Base-by-base conservation (phyloP, 331 rosid species). In the Malus hybrid region DNA sequence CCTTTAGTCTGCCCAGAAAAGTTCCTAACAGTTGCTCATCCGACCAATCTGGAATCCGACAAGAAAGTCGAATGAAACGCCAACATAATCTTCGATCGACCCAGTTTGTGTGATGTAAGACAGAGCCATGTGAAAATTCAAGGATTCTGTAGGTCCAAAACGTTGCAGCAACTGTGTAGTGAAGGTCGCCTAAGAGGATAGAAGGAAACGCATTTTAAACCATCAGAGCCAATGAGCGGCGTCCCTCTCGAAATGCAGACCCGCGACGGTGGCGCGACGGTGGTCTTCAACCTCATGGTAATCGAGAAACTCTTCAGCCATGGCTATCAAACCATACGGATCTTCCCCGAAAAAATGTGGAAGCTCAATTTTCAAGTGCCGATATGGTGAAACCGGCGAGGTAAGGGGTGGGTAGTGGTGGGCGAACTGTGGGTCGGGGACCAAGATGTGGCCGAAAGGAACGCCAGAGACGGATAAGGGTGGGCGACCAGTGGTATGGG, bases 81-180 rank as follows among this genome's bases (percentile, higher is more conserved):
- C 2, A 0, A 54, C 60, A 6, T 54, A 18, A 6, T 18, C 60
- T 10, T 54, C 60, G 0, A 54, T 1, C 0, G 11, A 5, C 10
- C 24, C 24, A 0, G 24, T 54, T 16, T 54, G 24, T 4, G 60
- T 6, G 0, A 54, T 54, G 4, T 54, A 2, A 18, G 11, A 19
- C 1, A 54, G 4, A 7, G 20, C 24, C 20, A 54, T 18, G 60
- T 16, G n/a, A 16, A 54, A 50, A 6, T 50, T 15, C 1, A 50
- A 15, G 6, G n/a, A 50, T 1, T 50, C 0, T 12, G 2, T 2
- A 50, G 1, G 56, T 2, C 56, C 56, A 50, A 50, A 50, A 0
- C 56, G 6, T 48, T 48, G 19, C 19, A 12, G 9, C 3, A 54
- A 54, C 4, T 5, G 0, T 6, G 6, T 3, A 0, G 22, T 18